Base-by-base conservation (phyloP, 257 asterid species). In the Forsythia suspensa region DNA sequence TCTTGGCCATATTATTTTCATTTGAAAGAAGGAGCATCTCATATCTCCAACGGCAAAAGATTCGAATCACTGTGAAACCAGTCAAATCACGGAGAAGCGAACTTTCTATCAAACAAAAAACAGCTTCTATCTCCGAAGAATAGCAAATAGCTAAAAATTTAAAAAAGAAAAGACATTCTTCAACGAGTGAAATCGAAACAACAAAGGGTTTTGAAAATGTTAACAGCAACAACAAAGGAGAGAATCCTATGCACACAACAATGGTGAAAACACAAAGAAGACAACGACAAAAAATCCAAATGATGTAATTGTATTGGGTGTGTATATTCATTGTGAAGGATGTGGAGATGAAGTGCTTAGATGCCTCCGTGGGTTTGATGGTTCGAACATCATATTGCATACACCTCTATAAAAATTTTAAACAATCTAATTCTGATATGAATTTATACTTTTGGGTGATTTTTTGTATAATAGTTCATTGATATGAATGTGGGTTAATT, bases 281-380 rank as follows among this genome's bases (percentile, higher is more conserved):
- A 36, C 39, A 71, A 72, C 18, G 52, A 72, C 24, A 11, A 68
- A 67, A 0, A 80, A 83, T 36, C 79, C 70, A 51, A 59, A 76
- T 0, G 74, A 75, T 41, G 18, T 42, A 0, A 88, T 90, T 21
- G 51, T 90, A 16, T 76, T 90, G 85, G 88, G 90, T 10, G 88
- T 86, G 83, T 76, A 81, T 76, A 88, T 90, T 67, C 91, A 87
- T n/a, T 89, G 95, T 72, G 84, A 86, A 68, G 95, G 91, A 11
- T 90, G 93, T 72, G 87, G 59, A 68, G 73, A 84, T 67, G 78
- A 82, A 70, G 88, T 89, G 12, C 51, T 61, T 39, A 82, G 78
- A 71, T 44, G 71, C 39, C 87, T 90, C 16, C 76, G 84, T 21
- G 90, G 86, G 38, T 88, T 81, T 71, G 81, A 85, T 76, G 95